Base-by-base conservation (phyloP, 768 basidiomycete species). In the Tricholoma furcatifolium region DNA sequence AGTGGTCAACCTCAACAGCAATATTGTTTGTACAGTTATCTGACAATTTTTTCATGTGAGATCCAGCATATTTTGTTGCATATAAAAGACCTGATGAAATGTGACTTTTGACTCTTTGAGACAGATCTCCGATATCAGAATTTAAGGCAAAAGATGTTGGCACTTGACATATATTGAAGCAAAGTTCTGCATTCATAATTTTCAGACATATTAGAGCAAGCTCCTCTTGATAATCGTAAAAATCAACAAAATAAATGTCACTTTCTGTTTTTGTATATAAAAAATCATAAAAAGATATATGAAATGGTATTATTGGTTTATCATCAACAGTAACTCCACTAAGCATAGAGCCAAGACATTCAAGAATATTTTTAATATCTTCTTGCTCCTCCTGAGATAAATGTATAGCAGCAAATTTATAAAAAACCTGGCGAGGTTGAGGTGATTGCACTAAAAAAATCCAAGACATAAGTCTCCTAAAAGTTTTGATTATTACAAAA, bases 121-220 rank as follows among this genome's bases (percentile, higher is more conserved):
- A 2, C 15, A 56, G n/a, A 14, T 56, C 46, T 9, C 3, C 10
- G 3, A 61, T 10, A 10, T 50, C 54, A 11, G 15, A 12, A 32
- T 61, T 56, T 14, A 42, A 23, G 8, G 30, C 18, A 51, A 51
- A 49, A 6, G 59, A 58, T 45, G 56, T 47, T 11, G 46, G 17
- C 31, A 58, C 44, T 7, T 50, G 27, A 34, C 60, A 60, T 11
- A 60, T 58, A 40, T 60, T 60, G 54, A 60, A 60, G 11, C 32
- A n/a, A 5, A 61, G 54, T 15, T 43, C 42, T 1, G 4, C 15
- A n/a, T 53, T 31, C 53, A 61, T 53, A 9, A 49, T 36, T 17
- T 31, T 15, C 24, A 61, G 35, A 38, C 56, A 61, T 24, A 21
- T 20, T 4, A 36, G 32, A 8, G 43, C 10, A 7, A 53, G 18